These are phyloP conservation scores for Thinopyrum elongatum DNA, from an alignment of 176 grass and related monocot species.

Conservation along the genomic window DNA sequence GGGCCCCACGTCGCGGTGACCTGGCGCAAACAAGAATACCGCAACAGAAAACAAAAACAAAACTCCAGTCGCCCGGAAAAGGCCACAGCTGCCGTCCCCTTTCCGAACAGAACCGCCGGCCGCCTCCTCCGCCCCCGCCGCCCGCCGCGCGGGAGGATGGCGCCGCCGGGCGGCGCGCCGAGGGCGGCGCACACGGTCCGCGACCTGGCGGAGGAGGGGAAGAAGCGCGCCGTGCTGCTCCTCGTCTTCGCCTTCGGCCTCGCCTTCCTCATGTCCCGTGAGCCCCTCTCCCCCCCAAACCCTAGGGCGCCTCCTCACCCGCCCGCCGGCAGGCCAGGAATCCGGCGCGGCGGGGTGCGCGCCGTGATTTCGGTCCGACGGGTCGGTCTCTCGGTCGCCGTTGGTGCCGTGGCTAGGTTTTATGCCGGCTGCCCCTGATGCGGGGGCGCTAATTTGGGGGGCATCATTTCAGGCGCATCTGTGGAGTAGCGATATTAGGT, in stretches of 20 bases:
- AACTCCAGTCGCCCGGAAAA: not conserved
- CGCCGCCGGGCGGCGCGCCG: not conserved
- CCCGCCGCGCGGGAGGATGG: slow-evolving; percentile 18
- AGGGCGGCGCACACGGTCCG: slow-evolving; percentile 35
- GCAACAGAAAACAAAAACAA: not conserved
- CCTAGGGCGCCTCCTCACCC: not conserved
- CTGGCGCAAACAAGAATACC: not conserved
- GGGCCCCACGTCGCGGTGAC: not conserved
- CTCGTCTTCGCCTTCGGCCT: slow-evolving; percentile 54
- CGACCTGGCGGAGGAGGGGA: slow-evolving; percentile 58
- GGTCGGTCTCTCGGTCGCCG: not conserved
- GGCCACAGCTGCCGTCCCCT: not conserved
- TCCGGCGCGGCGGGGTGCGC: not conserved
- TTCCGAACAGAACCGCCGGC: slow-evolving; percentile 10
- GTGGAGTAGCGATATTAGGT: not conserved
- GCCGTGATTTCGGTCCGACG: not conserved
- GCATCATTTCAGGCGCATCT: not conserved
- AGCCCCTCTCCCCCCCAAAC: slow-evolving; percentile 2
- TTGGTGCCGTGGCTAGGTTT: slow-evolving; percentile 33
- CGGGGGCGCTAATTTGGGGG: not conserved
- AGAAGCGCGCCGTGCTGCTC: slow-evolving; percentile 57
- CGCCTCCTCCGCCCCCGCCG: not conserved
- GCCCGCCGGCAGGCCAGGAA: not conserved
- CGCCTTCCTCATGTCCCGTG: slow-evolving; percentile 61
- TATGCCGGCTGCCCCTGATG: not conserved